Base-by-base conservation (phyloP, 2,329 filamentous ascomycete species). In the Epichloe typhina region DNA sequence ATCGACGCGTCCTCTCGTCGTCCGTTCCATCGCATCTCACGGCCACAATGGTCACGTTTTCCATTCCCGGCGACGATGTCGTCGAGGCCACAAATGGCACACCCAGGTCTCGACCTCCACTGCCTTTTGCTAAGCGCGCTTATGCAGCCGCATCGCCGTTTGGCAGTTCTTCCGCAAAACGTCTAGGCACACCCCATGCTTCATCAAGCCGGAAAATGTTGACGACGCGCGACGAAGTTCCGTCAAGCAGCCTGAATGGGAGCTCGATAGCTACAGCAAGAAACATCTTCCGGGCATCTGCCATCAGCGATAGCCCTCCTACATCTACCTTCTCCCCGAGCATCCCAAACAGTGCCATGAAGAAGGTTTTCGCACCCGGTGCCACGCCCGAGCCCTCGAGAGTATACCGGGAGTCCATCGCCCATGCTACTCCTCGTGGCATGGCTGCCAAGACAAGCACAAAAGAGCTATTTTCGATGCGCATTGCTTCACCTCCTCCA, bases 381-480 rank as follows among this genome's bases (percentile, higher is more conserved):
- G 64, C 64, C 39, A 76, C 73, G 2, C 71, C 73, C 19, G 72
- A 68, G 50, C 63, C 68, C 41, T 66, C 63, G 59, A 59, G 69
- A 58, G 54, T 70, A 55, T 69, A 68, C 47, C 70, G 73, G 44
- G 70, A 70, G 51, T 69, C 68, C 1, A 72, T 69, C 2, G 68
- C 69, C 33, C 72, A 77, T 59, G 68, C 69, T 47, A 71, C 69
- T 5, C 69, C 72, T 21, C 71, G 71, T 38, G 74, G 73, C 51
- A 68, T 80, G 68, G 68, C 72, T 55, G 66, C 72, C 26, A 73
- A 72, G 60, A 68, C 71, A 5, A 62, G 69, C 2, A 71, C 73
- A 17, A 72, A 71, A 54, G 74, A 80, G 43, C 69, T 77, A 15
- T 82, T 82, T 58, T 63, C 70, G 31, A 76, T 80, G 76, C 75